A percentile compares a stretch with the other conserved stretches of the same genome.
Evolutionary conservation across 148 eudicot genomes (phyloP).

Genomic region (Spergularia bocconei): DNA sequence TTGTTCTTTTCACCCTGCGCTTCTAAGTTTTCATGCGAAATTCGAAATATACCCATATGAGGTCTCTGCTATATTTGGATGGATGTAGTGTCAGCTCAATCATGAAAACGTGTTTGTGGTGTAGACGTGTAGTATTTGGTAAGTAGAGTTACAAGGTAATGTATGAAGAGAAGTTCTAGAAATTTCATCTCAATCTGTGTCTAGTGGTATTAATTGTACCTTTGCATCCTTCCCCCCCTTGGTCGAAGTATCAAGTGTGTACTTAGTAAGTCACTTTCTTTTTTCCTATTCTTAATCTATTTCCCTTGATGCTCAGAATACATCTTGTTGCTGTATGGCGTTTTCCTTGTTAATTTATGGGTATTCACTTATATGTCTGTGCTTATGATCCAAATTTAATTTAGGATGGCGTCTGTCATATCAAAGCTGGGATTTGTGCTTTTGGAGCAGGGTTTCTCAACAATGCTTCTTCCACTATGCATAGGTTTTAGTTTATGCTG

Average conservation of each 20-base stretch:
- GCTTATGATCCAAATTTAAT: constrained; percentile 22
- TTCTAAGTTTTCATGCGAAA: not conserved
- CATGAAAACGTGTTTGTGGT: not conserved
- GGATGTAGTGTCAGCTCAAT: not conserved
- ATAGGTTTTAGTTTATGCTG: constrained; percentile 71
- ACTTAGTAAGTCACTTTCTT: not conserved
- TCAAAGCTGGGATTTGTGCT: constrained; percentile 96
- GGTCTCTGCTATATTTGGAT: not conserved
- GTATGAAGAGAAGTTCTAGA: not conserved
- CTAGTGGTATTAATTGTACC: not conserved
- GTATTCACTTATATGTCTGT: not conserved
- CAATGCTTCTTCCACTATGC: constrained; percentile 67
- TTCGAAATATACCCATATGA: not conserved
- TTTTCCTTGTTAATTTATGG: not conserved
- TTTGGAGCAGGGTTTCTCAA: constrained; percentile 89
- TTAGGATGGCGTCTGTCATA: constrained; percentile 90
- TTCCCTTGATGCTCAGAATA: not conserved
- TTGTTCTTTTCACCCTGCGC: not conserved
- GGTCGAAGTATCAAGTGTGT: not conserved
- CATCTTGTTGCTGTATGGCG: not conserved
- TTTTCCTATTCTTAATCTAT: not conserved
- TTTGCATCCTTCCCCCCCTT: not conserved
- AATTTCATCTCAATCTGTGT: not conserved
- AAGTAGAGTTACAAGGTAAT: not conserved
- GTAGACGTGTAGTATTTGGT: not conserved